Conservation (phyloP, 2,329 filamentous ascomycete genomes). For the Cytospora piceae region DNA sequence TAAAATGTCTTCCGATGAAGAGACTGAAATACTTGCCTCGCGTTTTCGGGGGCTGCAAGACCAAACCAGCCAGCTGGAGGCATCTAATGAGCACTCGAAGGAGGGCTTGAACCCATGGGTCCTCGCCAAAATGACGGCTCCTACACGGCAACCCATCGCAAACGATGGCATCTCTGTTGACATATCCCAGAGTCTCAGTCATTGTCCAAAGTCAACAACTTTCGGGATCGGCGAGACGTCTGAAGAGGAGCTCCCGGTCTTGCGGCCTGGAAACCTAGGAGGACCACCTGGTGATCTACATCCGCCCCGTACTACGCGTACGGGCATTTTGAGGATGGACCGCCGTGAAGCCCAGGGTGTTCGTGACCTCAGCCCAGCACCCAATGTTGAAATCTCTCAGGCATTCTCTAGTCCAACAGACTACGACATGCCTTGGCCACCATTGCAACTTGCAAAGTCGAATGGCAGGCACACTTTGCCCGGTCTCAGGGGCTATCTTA, state of each 20-base stretch:
- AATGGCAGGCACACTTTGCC: slow-evolving; percentile 9
- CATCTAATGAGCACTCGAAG: slow-evolving; percentile 7
- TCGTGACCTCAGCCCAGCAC: background rate
- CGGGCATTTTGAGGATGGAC: background rate
- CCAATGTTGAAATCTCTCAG: background rate
- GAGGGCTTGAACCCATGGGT: slow-evolving; percentile 44
- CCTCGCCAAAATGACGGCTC: slow-evolving; percentile 44
- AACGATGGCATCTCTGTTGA: background rate
- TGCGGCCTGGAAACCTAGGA: slow-evolving; percentile 33
- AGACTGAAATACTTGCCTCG: slow-evolving; percentile 6
- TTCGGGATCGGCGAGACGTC: background rate
- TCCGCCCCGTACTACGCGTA: slow-evolving; percentile 24
- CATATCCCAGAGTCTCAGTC: background rate
- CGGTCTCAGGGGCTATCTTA: background rate
- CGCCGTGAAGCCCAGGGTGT: background rate
- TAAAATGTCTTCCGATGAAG: slow-evolving; percentile 28
- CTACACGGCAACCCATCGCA: slow-evolving; percentile 16
- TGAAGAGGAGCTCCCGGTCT: slow-evolving; percentile 35
- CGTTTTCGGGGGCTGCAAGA: slow-evolving; percentile 5
- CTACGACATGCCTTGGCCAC: background rate
- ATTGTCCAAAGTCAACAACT: background rate
- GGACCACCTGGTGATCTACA: slow-evolving; percentile 39
- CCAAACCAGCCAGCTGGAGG: background rate
- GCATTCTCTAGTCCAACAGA: background rate
- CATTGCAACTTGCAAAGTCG: background rate